Evolutionary conservation across 2,329 filamentous ascomycete genomes (phyloP), one percentile per base, ranked within the genome.

Genomic region (Chrysoporthe deuterocubensis): DNA sequence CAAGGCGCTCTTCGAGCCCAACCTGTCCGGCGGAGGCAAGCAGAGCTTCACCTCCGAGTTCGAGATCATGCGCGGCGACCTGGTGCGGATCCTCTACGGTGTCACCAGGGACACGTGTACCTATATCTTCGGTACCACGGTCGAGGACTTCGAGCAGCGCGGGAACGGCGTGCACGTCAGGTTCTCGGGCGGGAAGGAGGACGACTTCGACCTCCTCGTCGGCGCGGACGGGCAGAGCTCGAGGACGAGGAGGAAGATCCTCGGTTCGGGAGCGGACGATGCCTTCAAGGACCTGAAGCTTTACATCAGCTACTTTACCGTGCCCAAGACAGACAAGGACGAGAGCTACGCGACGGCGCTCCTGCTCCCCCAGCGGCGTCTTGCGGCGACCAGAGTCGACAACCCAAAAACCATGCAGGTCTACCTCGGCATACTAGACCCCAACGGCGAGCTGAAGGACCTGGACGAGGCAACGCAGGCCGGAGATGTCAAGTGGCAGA

Each of bases 21-120:
- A 81, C 70, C 76, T 77, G 62, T 75, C 81, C 0, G 82, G 81
- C 3, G 75, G 79, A 64, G 81, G 81, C 0, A 72, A 71, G 43
- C 83, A 85, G 72, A 76, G 75, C 9, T 74, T 87, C 37, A 85
- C 83, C 0, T 83, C 81, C 68, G 87, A 90, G 66, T 88, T 81
- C 68, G 87, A 90, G 76, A 84, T 90, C 61, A 84, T 90, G 80
- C 79, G 87, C 9, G 86, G 84, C 0, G 84, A 88, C 64, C 72
- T 90, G n/a, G 81, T 82, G 4, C 75, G 77, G 13, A 76, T 89
- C 2, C 73, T 89, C 1, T 83, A 84, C 71, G 78, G 85, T 0
- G 75, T 71, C 21, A 79, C 77, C 32, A 70, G 74, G 14, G 71
- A 72, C 18, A 71, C 66, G 4, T 72, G 71, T 66, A 67, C 64